phyloP scores from a whole-genome alignment of 805 yeast species.

The Saccharomycopsis microspora region DNA sequence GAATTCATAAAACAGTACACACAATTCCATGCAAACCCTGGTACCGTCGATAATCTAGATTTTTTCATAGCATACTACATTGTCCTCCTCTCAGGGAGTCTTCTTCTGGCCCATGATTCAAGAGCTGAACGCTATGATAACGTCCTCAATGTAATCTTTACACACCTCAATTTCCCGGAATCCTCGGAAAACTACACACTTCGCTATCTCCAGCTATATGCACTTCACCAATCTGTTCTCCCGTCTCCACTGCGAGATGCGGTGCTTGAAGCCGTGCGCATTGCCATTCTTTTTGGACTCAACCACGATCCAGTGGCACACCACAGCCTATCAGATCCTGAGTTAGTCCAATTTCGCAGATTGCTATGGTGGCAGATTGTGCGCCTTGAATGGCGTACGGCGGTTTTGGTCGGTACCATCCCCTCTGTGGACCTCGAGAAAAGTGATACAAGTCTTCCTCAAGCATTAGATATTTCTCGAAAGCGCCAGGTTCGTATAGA shows the following conservation, averaged over 20 bases:
- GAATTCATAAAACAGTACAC: constrained; percentile 1
- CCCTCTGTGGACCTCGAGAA: constrained; percentile 43
- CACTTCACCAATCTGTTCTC: constrained; percentile 37
- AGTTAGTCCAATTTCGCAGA: constrained; percentile 40
- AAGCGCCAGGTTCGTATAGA: constrained; percentile 34
- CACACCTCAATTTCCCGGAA: constrained; percentile 24
- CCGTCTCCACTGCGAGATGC: constrained; percentile 21
- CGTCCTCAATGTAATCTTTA: constrained; percentile 1
- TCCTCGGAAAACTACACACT: constrained; percentile 35
- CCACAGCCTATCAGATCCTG: constrained; percentile 36
- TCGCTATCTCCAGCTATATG: constrained; percentile 35
- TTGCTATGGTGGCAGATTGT: constrained; percentile 61
- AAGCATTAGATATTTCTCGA: constrained; percentile 28
- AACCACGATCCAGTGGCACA: constrained; percentile 50
- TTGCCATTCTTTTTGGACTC: constrained; percentile 41
- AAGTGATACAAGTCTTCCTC: constrained; percentile 46
- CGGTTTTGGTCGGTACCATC: constrained; percentile 42
- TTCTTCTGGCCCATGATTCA: neutral
- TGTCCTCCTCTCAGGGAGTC: neutral
- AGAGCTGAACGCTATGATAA: neutral
- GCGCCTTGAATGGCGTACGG: constrained; percentile 44
- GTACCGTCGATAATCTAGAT: constrained; percentile 1
- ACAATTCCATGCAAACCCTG: neutral
- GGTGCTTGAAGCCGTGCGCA: constrained; percentile 43
- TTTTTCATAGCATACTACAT: constrained; percentile 8